Evolutionary conservation across 306 rosid genomes (phyloP).

Genomic region (Spatholobus suberectus): DNA sequence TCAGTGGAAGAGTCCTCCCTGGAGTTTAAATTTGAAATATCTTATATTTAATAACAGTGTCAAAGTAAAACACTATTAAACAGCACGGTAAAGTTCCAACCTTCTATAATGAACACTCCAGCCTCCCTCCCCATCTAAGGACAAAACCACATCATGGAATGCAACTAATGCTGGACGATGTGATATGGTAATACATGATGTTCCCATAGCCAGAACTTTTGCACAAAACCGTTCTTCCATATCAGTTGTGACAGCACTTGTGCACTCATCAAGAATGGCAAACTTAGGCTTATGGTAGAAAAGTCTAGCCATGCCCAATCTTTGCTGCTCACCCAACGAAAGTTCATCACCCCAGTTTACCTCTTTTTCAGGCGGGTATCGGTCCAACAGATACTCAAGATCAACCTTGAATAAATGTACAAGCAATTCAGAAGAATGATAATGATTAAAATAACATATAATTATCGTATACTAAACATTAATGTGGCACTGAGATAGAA

Average conservation of each 20-base stretch:
- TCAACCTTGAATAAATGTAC: slow-evolving; percentile 67
- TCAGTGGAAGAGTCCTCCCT: slow-evolving; percentile 68
- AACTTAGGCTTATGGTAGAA: slow-evolving; percentile 91
- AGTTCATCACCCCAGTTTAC: slow-evolving; percentile 94
- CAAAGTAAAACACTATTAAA: neutral
- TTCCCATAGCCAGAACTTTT: slow-evolving; percentile 92
- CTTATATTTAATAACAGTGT: slow-evolving; percentile 24
- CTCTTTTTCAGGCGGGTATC: slow-evolving; percentile 80
- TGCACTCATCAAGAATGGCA: slow-evolving; percentile 96
- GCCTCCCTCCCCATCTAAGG: slow-evolving; percentile 96
- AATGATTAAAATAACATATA: slow-evolving; percentile 26
- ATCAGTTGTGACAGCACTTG: slow-evolving; percentile 95
- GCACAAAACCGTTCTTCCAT: slow-evolving; percentile 96
- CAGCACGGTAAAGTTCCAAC: slow-evolving; percentile 45
- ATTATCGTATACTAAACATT: neutral
- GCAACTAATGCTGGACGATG: slow-evolving; percentile 95
- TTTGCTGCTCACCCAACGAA: slow-evolving; percentile 90
- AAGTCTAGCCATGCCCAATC: slow-evolving; percentile 94
- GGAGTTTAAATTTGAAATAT: slow-evolving; percentile 41
- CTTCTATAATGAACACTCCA: slow-evolving; percentile 82
- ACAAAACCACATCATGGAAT: slow-evolving; percentile 85
- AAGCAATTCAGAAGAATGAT: slow-evolving; percentile 18
- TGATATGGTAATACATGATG: slow-evolving; percentile 91
- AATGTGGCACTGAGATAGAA: neutral
- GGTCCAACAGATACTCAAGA: slow-evolving; percentile 83